Conservation (phyloP, 352 stramenopile genomes). For the Phytophthora hybrid region DNA sequence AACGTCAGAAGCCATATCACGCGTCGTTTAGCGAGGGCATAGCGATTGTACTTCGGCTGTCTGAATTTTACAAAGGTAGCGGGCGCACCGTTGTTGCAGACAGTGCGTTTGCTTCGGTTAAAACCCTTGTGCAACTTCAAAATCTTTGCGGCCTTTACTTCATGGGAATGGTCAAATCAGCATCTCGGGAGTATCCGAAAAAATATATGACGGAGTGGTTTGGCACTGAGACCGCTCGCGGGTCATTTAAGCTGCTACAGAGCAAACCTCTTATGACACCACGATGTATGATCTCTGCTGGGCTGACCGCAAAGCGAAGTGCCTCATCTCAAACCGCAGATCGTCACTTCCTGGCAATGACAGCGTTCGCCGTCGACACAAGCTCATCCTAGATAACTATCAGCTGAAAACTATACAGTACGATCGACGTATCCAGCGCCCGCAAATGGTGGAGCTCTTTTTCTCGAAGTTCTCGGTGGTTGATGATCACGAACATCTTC, state of each 20-base stretch:
- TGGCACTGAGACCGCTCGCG: not conserved
- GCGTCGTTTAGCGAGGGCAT: not conserved
- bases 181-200: not conserved
- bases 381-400: not conserved
- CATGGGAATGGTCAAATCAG: conserved; percentile 4
- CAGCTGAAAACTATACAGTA: not conserved
- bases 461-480: conserved; percentile 6
- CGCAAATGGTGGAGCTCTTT: conserved; percentile 17
- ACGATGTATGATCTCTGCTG: conserved; percentile 10
- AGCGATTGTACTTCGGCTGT: conserved; percentile 4
- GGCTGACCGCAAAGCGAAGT: conserved; percentile 6
- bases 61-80: conserved; percentile 5
- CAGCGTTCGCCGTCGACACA: not conserved
- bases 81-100: conserved; percentile 8
- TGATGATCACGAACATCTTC: conserved; percentile 11
- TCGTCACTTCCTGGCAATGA: conserved; percentile 6
- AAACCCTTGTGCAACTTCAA: not conserved
- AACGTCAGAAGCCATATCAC: not conserved
- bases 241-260: conserved; percentile 4
- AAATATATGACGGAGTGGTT: not conserved
- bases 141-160: not conserved
- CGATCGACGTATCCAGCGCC: conserved; percentile 5
- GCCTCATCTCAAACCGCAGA: conserved; percentile 10
- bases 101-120: conserved; percentile 9
- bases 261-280: not conserved